Evolutionary conservation across 345 rosid species (phyloP), one percentile per base, ranked within the genome.

Genomic region (Combretum micranthum): DNA sequence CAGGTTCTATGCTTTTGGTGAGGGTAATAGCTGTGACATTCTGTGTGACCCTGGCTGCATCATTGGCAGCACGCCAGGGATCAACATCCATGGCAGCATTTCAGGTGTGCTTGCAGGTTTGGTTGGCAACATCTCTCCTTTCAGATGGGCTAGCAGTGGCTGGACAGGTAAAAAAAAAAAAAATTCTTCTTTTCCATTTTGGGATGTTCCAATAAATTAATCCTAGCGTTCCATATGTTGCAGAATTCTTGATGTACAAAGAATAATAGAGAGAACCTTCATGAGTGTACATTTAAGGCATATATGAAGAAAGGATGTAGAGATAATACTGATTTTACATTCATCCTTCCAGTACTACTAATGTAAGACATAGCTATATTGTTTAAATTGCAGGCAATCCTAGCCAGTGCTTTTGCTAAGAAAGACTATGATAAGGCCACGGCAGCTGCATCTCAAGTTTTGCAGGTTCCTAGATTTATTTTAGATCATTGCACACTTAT

Each of bases 111-210:
- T 82, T 93, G 82, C 99, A 93, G 67, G 80, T 93, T 60, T 89
- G 99, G 99, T 63, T 93, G 79, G 74, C 99, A 23, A 80, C 91
- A 43, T 93, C 99, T 32, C 97, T 93, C 71, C 94, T 93, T 11
- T 96, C 99, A 37, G 96, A 93, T 64, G 99, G 97, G 15, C 77
- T 77, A 57, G 96, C 97, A 1, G 97, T 93, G 32, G 99, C 99
- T 19, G 97, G 94, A 21, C 99, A 93, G 90, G 96, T 91, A 65
- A n/a, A n/a, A n/a, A n/a, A 65, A 72, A 47, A n/a, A n/a, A n/a
- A 60, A 47, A 52, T 14, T 22, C 21, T 56, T 50, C 20, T 42
- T 44, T n/a, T 13, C 25, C 50, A 22, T 4, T 13, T 9, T 32
- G 22, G n/a, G 19, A 18, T 15, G 51, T 48, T 2, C 19, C n/a